A percentile compares a stretch with the other conserved stretches of the same genome.
phyloP scores from a whole-genome alignment of 2,329 filamentous ascomycete genomes.

The Phialophora macrospora region DNA sequence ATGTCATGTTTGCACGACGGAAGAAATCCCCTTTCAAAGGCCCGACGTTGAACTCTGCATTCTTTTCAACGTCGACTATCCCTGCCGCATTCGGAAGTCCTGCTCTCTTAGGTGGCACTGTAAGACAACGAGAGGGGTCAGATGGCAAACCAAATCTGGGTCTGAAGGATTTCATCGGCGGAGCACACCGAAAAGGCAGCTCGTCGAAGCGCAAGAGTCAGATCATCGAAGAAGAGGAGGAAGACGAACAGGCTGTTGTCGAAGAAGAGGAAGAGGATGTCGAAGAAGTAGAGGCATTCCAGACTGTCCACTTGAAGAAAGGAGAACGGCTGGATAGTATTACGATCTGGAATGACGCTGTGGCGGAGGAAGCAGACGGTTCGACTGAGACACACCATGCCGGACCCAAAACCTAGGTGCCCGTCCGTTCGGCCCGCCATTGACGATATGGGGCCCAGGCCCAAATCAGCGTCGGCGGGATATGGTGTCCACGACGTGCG shows the following conservation, averaged over 20 bases:
- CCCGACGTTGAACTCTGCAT: slow-evolving; percentile 50
- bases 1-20: slow-evolving; percentile 54
- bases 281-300: slow-evolving; percentile 40
- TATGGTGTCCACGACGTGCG: neutral
- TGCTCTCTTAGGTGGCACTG: slow-evolving; percentile 38
- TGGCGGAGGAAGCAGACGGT: slow-evolving; percentile 22
- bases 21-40: slow-evolving; percentile 54
- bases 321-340: slow-evolving; percentile 40
- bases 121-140: slow-evolving; percentile 39
- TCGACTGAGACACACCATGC: neutral
- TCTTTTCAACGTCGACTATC: slow-evolving; percentile 38
- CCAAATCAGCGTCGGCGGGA: neutral
- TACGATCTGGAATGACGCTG: slow-evolving; percentile 37
- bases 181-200: slow-evolving; percentile 46
- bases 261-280: slow-evolving; percentile 50
- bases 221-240: slow-evolving; percentile 52
- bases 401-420: neutral
- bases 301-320: slow-evolving; percentile 33
- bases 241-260: slow-evolving; percentile 43
- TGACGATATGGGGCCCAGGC: no score
- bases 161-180: slow-evolving; percentile 27
- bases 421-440: no score
- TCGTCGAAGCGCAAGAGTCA: slow-evolving; percentile 34
- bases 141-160: slow-evolving; percentile 38
- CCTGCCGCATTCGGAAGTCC: slow-evolving; percentile 44